phyloP scores from a whole-genome alignment of 305 asterid species.

The Solanum hybrid region DNA sequence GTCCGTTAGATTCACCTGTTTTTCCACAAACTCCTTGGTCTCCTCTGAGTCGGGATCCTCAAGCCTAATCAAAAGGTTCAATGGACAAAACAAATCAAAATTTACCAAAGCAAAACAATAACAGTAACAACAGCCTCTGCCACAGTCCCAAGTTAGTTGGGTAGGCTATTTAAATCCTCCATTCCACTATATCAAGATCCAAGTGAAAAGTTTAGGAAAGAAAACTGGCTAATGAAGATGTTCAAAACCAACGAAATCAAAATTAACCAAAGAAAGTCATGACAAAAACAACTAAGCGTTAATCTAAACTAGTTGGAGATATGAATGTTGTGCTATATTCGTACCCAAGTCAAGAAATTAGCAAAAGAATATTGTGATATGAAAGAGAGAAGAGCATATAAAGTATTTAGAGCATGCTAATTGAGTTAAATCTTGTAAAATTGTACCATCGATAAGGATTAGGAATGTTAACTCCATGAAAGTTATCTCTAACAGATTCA shows the following conservation, averaged over 20 bases:
- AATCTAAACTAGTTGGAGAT: background rate
- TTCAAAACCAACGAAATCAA: background rate
- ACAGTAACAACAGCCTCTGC: background rate
- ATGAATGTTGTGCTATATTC: background rate
- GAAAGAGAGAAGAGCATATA: background rate
- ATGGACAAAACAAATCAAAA: constrained; percentile 3
- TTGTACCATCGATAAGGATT: constrained; percentile 91
- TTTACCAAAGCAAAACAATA: background rate
- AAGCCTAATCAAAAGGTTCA: constrained; percentile 47
- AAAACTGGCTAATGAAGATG: background rate
- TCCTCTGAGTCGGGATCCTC: constrained; percentile 93
- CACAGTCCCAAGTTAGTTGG: background rate
- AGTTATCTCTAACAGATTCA: constrained; percentile 60
- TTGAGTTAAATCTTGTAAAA: background rate
- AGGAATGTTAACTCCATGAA: constrained; percentile 62
- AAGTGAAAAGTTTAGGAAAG: background rate
- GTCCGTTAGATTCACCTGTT: constrained; percentile 62
- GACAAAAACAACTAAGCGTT: background rate
- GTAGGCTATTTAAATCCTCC: background rate
- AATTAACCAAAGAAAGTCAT: background rate
- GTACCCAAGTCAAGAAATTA: background rate
- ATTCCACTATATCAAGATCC: background rate
- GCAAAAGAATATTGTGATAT: background rate
- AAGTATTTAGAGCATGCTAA: background rate
- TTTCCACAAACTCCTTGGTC: constrained; percentile 69